phyloP scores from a whole-genome alignment of 108 stramenopile species.

The Nitzschia palea region DNA sequence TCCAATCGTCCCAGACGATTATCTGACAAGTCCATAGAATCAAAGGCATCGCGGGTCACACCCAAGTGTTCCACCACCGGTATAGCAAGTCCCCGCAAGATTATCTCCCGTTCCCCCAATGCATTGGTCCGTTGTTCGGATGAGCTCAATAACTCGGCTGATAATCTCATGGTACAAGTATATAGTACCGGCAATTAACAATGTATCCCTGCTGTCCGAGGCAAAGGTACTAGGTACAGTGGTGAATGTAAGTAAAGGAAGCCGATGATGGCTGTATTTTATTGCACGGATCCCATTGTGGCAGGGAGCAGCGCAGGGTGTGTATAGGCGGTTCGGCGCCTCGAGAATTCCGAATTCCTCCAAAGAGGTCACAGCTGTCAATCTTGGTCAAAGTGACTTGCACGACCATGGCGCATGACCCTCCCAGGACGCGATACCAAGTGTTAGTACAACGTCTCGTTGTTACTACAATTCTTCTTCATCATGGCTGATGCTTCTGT shows the following conservation, averaged over 20 bases:
- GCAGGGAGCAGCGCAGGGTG: too few relatives aligned
- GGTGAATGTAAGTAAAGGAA: too few relatives aligned
- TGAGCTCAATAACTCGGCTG: conserved; percentile 67
- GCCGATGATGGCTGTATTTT: too few relatives aligned
- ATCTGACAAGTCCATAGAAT: conserved; percentile 79
- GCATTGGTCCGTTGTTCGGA: conserved; percentile 86
- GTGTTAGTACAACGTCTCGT: not conserved
- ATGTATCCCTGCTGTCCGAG: too few relatives aligned
- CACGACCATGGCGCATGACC: not conserved
- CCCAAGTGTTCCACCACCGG: conserved; percentile 78
- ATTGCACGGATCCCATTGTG: too few relatives aligned
- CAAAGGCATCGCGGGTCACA: conserved; percentile 75
- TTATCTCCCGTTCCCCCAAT: conserved; percentile 78
- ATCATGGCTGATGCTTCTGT: conserved; percentile 23
- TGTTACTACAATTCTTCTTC: not conserved
- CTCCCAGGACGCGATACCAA: not conserved
- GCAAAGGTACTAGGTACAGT: too few relatives aligned
- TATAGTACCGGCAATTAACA: too few relatives aligned
- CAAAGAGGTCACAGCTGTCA: too few relatives aligned
- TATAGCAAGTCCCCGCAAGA: conserved; percentile 77
- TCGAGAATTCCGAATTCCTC: too few relatives aligned
- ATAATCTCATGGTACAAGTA: conserved; percentile 67
- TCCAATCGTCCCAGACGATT: conserved; percentile 70
- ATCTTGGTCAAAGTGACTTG: too few relatives aligned
- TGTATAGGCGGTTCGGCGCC: too few relatives aligned